Evolutionary conservation across 495 filamentous ascomycete genomes (phyloP).

Genomic region (Penicillium flavigenum): DNA sequence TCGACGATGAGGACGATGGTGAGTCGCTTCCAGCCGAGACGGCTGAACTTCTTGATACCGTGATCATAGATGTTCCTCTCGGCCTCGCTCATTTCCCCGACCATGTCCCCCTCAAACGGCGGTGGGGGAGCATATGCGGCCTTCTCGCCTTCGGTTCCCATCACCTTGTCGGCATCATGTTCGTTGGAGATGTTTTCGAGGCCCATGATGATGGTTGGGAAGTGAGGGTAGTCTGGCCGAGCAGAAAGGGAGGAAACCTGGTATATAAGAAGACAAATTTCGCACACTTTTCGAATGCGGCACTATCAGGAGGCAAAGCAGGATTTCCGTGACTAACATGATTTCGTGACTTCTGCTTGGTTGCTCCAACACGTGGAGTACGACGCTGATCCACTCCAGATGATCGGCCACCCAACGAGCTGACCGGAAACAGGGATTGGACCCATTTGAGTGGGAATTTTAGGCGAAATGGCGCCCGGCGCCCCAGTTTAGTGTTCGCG

Average conservation of each 20-base stretch:
- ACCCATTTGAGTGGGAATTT: neutral
- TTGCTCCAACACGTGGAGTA: conserved; percentile 32
- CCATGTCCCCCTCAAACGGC: conserved; percentile 29
- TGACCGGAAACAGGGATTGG: conserved; percentile 17
- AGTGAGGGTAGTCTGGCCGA: neutral
- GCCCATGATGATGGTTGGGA: conserved; percentile 23
- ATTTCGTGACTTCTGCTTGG: conserved; percentile 12
- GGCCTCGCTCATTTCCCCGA: conserved; percentile 36
- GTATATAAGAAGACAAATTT: conserved; percentile 20
- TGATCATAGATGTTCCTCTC: conserved; percentile 32
- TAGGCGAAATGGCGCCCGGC: conserved; percentile 11
- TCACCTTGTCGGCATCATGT: conserved; percentile 24
- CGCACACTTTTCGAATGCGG: conserved; percentile 16
- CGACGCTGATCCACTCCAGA: conserved; percentile 27
- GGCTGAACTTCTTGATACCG: conserved; percentile 33
- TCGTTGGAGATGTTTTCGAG: conserved; percentile 27
- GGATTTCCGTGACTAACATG: conserved; percentile 17
- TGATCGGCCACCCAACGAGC: conserved; percentile 25
- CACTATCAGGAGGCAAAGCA: conserved; percentile 20
- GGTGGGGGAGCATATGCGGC: conserved; percentile 22
- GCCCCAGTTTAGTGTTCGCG: conserved; percentile 7
- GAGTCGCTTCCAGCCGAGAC: conserved; percentile 42
- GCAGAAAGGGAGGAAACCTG: neutral
- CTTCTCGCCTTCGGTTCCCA: conserved; percentile 24
- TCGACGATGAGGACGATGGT: conserved; percentile 58